A percentile compares a stretch with the other conserved stretches of the same genome.
phyloP scores from a whole-genome alignment of 164 flowering plant genomes.

The Magnolia kwangsiensis region DNA sequence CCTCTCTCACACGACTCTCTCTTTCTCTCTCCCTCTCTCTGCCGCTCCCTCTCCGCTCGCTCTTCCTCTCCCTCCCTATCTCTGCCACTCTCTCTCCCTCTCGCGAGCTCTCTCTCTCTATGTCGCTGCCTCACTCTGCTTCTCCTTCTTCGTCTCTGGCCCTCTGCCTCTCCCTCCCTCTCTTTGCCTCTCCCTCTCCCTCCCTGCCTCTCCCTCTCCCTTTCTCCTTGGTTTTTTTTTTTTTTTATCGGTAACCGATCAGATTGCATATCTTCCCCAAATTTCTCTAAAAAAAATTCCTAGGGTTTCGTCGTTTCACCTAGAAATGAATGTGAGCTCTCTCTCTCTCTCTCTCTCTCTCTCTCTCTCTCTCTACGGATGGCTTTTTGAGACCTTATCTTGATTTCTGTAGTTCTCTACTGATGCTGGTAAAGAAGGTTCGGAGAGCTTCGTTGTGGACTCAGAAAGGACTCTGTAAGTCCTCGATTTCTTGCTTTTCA shows the following conservation, averaged over 20 bases:
- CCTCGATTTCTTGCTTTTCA: background rate
- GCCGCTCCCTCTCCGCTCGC: no score
- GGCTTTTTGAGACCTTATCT: background rate
- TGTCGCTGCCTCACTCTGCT: no score
- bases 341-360: background rate
- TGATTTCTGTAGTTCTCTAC: background rate
- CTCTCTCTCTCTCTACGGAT: background rate
- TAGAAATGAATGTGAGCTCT: background rate
- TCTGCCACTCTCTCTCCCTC: no score
- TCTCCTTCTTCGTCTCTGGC: no score
- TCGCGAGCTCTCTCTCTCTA: no score
- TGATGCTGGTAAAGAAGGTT: background rate
- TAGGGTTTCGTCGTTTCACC: background rate
- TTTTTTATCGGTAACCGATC: no score
- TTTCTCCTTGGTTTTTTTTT: background rate
- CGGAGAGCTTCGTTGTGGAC: background rate
- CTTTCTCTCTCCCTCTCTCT: no score
- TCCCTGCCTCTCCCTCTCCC: background rate
- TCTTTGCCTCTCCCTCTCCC: no score
- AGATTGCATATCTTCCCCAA: background rate
- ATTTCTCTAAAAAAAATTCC: background rate
- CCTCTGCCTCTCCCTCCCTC: no score
- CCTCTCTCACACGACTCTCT: no score
- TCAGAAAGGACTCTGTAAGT: constrained; percentile 8
- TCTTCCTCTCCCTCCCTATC: no score